phyloP scores from a whole-genome alignment of 768 basidiomycete genomes.

The Pulveroboletus sp. region DNA sequence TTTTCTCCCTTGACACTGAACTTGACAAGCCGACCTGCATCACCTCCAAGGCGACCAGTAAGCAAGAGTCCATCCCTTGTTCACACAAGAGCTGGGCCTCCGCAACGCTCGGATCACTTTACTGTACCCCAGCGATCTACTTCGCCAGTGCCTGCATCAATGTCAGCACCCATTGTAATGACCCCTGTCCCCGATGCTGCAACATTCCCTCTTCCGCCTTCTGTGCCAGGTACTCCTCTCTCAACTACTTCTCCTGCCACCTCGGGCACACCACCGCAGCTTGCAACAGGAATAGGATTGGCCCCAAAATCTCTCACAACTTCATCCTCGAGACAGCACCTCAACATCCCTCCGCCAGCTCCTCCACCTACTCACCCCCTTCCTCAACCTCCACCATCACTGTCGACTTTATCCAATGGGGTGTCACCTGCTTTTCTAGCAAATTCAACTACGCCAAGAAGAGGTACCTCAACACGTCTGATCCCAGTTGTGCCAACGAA shows the following conservation, averaged over 20 bases:
- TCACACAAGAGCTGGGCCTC: conserved; percentile 7
- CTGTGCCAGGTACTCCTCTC: conserved; percentile 19
- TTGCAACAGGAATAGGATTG: not conserved
- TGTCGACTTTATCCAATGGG: conserved; percentile 1
- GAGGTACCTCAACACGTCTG: conserved; percentile 12
- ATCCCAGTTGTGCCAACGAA: conserved; percentile 12
- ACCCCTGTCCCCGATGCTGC: conserved; percentile 3
- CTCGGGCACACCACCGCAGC: not conserved
- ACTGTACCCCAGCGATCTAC: conserved; percentile 3
- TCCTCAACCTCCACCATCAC: conserved; percentile 25
- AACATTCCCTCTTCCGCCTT: conserved; percentile 14
- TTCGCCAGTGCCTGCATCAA: conserved; percentile 10
- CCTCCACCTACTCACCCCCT: conserved; percentile 30
- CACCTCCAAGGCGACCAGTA: conserved; percentile 15
- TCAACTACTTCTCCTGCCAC: conserved; percentile 9
- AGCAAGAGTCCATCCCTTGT: conserved; percentile 28
- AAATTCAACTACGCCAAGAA: conserved; percentile 4
- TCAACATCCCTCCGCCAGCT: conserved; percentile 27
- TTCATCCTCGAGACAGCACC: conserved; percentile 25
- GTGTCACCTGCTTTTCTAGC: not conserved
- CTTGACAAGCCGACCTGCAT: conserved; percentile 17
- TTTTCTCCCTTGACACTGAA: conserved; percentile 26
- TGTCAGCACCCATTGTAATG: conserved; percentile 2
- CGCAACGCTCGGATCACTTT: conserved; percentile 8
- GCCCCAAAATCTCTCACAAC: conserved; percentile 6